Conservation (phyloP, 345 rosid genomes). For the Lagerstroemia speciosa region DNA sequence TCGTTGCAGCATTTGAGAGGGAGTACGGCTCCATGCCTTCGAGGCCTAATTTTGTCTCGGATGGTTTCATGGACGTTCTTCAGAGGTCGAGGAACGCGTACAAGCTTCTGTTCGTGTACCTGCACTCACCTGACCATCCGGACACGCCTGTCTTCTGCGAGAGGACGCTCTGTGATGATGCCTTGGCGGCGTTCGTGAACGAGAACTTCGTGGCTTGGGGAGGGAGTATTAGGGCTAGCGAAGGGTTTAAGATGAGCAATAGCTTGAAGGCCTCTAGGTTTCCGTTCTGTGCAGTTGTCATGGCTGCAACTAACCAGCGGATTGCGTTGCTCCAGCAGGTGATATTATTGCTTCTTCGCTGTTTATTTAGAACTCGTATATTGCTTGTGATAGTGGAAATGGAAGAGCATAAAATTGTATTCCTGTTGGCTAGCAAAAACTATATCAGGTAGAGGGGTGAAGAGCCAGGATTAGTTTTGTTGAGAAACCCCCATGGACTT, state of each 20-base stretch:
- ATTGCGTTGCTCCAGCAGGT: constrained; percentile 96
- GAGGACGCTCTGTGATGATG: constrained; percentile 64
- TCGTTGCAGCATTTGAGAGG: constrained; percentile 67
- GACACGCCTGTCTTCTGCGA: constrained; percentile 73
- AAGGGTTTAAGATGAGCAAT: constrained; percentile 98
- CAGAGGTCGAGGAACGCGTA: constrained; percentile 67
- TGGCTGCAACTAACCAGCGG: constrained; percentile 92
- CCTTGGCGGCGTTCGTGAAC: constrained; percentile 54
- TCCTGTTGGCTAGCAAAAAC: no score
- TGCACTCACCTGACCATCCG: constrained; percentile 97
- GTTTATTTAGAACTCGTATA: not conserved
- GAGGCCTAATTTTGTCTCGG: constrained; percentile 63
- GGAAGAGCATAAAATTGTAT: no score
- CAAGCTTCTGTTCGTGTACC: constrained; percentile 77
- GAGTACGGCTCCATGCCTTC: constrained; percentile 41
- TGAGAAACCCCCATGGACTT: not conserved
- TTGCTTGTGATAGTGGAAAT: no score
- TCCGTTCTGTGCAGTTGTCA: constrained; percentile 95
- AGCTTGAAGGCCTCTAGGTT: constrained; percentile 93
- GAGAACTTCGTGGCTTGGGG: constrained; percentile 97
- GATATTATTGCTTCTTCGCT: not conserved
- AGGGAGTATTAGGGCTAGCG: constrained; percentile 85
- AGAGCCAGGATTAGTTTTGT: no score
- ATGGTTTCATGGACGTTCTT: constrained; percentile 94
- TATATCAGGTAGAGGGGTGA: not conserved